Percentiles rank a stretch among this genome's conserved stretches.
These are phyloP conservation scores for Prunella vulgaris DNA, from an alignment of 257 asterid species.

Conservation along the genomic window DNA sequence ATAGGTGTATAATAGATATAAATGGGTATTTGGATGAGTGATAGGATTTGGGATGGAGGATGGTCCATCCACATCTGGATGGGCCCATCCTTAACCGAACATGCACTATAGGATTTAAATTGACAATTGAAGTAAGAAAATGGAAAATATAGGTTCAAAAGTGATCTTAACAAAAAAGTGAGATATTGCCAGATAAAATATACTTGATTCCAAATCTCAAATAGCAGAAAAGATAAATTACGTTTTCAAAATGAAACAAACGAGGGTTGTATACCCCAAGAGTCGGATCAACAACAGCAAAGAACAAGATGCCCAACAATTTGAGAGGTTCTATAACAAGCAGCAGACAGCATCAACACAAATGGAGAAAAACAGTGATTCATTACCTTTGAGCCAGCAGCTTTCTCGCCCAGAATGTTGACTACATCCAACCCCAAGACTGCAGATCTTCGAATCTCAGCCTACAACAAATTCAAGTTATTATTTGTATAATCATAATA, in stretches of 20 bases:
- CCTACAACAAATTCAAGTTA: conserved; percentile 34
- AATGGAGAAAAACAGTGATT: background rate
- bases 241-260: background rate
- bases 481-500: conserved; percentile 5
- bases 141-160: background rate
- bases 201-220: background rate
- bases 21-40: no score
- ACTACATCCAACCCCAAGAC: conserved; percentile 51
- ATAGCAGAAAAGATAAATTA: background rate
- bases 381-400: conserved; percentile 58
- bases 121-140: background rate
- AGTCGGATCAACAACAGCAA: background rate
- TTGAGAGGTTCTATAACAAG: background rate
- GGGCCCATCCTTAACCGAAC: no score
- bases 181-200: no score
- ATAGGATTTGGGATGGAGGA: no score
- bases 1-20: no score
- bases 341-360: background rate
- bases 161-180: no score
- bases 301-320: background rate
- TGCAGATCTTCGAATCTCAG: conserved; percentile 67
- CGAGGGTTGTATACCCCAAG: background rate
- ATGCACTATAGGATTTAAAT: background rate
- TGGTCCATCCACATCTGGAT: no score
- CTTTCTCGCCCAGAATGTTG: conserved; percentile 48